These are phyloP conservation scores for Paulownia fortunei DNA, from an alignment of 257 asterid species.

Conservation along the genomic window DNA sequence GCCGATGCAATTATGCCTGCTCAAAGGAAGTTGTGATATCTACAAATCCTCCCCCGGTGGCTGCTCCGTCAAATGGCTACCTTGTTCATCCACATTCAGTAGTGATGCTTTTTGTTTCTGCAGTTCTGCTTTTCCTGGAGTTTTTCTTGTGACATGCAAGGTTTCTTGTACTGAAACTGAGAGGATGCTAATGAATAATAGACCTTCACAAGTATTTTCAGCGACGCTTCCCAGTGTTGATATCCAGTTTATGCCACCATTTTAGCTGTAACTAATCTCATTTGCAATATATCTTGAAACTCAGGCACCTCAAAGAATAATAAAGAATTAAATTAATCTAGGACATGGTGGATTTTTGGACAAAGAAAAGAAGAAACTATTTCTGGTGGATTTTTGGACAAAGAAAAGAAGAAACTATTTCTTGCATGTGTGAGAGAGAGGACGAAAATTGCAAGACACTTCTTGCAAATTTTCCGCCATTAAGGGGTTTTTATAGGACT, in stretches of 20 bases:
- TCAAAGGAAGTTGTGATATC: slow-evolving; percentile 63
- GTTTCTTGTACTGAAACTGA: slow-evolving; percentile 21
- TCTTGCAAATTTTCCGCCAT: too few relatives aligned
- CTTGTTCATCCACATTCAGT: slow-evolving; percentile 34
- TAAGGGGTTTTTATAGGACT: too few relatives aligned
- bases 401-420: too few relatives aligned
- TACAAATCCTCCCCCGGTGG: slow-evolving; percentile 35
- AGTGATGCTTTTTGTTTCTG: slow-evolving; percentile 44
- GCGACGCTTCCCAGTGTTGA: neutral
- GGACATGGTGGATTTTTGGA: too few relatives aligned
- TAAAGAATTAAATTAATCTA: too few relatives aligned
- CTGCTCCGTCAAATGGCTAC: slow-evolving; percentile 52
- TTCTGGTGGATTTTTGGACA: too few relatives aligned
- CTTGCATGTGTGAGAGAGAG: too few relatives aligned
- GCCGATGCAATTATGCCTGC: slow-evolving; percentile 86
- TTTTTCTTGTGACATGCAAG: slow-evolving; percentile 39
- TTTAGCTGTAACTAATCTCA: neutral
- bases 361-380: too few relatives aligned
- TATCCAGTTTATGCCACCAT: neutral
- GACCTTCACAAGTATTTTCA: neutral
- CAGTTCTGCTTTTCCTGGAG: slow-evolving; percentile 39
- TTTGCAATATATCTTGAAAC: neutral
- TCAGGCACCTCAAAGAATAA: neutral
- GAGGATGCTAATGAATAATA: slow-evolving; percentile 2
- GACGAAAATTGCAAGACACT: too few relatives aligned